Conservation (phyloP, 176 grass and related monocot species). For the Elaeis guineensis region DNA sequence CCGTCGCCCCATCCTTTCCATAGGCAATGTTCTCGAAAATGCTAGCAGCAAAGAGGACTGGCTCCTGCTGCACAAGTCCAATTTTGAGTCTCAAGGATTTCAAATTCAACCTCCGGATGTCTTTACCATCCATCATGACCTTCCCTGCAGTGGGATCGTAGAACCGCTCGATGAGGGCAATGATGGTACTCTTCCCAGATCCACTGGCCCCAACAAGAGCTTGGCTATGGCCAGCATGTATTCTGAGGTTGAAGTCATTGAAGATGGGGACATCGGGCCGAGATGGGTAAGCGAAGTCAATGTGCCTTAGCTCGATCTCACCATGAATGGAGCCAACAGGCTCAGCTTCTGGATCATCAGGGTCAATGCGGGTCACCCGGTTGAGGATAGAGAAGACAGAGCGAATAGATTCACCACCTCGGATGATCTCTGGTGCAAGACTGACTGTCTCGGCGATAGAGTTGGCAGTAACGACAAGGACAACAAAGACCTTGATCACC, state of each 20-base stretch:
- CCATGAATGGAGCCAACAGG: constrained; percentile 47
- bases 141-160: constrained; percentile 73
- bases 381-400: constrained; percentile 85
- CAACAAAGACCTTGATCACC: constrained; percentile 96
- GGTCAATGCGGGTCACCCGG: constrained; percentile 62
- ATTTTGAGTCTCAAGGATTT: constrained; percentile 77
- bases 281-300: constrained; percentile 70
- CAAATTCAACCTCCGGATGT: constrained; percentile 63
- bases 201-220: constrained; percentile 84
- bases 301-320: constrained; percentile 82
- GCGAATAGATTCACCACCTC: constrained; percentile 75
- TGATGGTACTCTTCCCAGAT: constrained; percentile 92
- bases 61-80: constrained; percentile 90
- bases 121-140: constrained; percentile 72
- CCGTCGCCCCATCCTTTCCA: constrained; percentile 64
- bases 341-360: constrained; percentile 76
- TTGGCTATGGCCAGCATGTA: constrained; percentile 72
- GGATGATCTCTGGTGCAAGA: constrained; percentile 81
- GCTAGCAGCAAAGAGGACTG: constrained; percentile 71
- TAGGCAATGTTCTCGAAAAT: constrained; percentile 95
- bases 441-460: constrained; percentile 86
- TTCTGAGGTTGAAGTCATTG: constrained; percentile 95
- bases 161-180: constrained; percentile 78
- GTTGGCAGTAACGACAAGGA: constrained; percentile 91
- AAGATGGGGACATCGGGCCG: constrained; percentile 76